Evolutionary conservation across 2,329 filamentous ascomycete species (phyloP).

Genomic region (Lasiodiplodia theobromae): DNA sequence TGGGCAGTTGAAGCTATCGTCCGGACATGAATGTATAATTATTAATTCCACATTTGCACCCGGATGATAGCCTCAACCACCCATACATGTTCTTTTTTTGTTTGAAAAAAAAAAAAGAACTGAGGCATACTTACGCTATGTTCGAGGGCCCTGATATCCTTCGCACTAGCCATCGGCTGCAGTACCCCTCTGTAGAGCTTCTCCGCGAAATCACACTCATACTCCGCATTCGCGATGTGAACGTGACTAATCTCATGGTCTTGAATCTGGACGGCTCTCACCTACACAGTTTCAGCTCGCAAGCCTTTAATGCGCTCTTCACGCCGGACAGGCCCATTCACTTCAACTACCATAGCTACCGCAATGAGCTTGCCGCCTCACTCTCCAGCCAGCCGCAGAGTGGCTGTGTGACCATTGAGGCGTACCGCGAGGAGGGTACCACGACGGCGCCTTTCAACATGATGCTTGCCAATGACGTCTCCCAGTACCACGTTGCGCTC

Average conservation of each 20-base stretch:
- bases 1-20: no score
- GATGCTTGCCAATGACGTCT: slow-evolving; percentile 69
- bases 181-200: slow-evolving; percentile 53
- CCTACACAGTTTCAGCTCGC: slow-evolving; percentile 63
- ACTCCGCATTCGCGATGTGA: slow-evolving; percentile 67
- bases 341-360: slow-evolving; percentile 74
- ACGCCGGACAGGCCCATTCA: slow-evolving; percentile 63
- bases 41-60: no score
- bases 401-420: slow-evolving; percentile 62
- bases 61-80: no score
- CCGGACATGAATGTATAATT: no score
- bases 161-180: no score
- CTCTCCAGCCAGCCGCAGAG: slow-evolving; percentile 64
- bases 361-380: slow-evolving; percentile 65
- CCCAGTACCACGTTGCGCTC: slow-evolving; percentile 65
- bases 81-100: no score
- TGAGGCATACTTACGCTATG: no score
- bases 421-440: slow-evolving; percentile 70
- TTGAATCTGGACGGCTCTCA: slow-evolving; percentile 63
- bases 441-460: slow-evolving; percentile 75
- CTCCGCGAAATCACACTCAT: slow-evolving; percentile 59
- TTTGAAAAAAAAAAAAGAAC: no score
- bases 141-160: no score
- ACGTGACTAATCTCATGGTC: slow-evolving; percentile 72
- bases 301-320: slow-evolving; percentile 64